Evolutionary conservation across 768 basidiomycete genomes (phyloP).

Genomic region (Kondoa malvinella): DNA sequence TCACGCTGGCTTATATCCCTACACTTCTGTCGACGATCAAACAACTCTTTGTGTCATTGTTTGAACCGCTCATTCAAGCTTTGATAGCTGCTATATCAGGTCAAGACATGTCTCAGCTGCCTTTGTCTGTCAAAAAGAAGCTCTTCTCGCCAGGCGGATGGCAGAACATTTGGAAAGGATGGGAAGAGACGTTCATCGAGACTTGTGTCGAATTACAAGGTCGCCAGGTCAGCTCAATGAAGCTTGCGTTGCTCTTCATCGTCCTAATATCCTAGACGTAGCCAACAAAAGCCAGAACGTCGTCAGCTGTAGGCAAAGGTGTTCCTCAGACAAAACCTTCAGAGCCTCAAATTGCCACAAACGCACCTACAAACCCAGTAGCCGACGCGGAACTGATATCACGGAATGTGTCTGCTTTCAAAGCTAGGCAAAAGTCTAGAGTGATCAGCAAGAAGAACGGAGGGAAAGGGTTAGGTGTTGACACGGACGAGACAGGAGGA

Average conservation of each 20-base stretch:
- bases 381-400: conserved; percentile 75
- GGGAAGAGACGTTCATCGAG: conserved; percentile 66
- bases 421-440: conserved; percentile 46
- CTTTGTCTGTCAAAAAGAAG: neutral
- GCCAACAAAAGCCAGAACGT: too few species aligned
- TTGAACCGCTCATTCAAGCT: conserved; percentile 61
- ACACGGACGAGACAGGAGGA: conserved; percentile 34
- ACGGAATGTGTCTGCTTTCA: conserved; percentile 76
- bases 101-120: neutral
- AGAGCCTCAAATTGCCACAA: neutral
- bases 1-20: conserved; percentile 84
- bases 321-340: neutral
- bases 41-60: conserved; percentile 67
- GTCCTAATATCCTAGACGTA: too few species aligned
- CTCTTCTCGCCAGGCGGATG: conserved; percentile 9
- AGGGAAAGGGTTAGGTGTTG: conserved; percentile 8
- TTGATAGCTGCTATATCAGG: conserved; percentile 44
- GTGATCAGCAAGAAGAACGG: conserved; percentile 21
- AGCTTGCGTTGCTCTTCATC: too few species aligned
- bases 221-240: neutral
- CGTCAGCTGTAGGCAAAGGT: neutral
- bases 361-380: neutral
- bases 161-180: conserved; percentile 38
- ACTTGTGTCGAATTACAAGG: conserved; percentile 54
- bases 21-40: conserved; percentile 67